A percentile compares a stretch with the other conserved stretches of the same genome.
These are phyloP conservation scores for Pseudophaeomoniella oleicola DNA, from an alignment of 2,329 filamentous ascomycete species.

Conservation along the genomic window DNA sequence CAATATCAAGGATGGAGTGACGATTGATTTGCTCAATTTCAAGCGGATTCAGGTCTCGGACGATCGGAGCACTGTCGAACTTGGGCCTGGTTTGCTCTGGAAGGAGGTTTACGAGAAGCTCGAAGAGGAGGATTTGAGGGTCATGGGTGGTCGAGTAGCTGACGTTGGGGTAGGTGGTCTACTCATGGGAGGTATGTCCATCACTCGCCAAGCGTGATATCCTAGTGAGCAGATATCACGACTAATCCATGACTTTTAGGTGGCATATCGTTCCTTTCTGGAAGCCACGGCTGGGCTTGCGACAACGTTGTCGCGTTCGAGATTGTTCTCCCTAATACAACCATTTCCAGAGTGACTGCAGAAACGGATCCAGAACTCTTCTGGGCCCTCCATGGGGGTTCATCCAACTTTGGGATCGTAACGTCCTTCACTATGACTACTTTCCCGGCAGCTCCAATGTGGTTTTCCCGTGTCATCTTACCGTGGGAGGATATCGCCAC, in stretches of 20 bases:
- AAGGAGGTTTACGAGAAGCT: conserved; percentile 16
- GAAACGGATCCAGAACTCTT: conserved; percentile 29
- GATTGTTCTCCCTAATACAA: conserved; percentile 37
- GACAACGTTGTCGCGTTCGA: conserved; percentile 36
- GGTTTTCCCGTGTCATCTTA: not conserved
- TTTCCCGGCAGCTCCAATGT: conserved; percentile 21
- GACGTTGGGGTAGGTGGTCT: conserved; percentile 22
- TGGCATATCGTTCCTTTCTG: conserved; percentile 35
- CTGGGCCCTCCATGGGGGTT: conserved; percentile 26
- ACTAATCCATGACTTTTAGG: conserved; percentile 10
- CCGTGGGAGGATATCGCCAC: not conserved
- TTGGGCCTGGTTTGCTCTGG: conserved; percentile 16
- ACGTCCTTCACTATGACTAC: conserved; percentile 26
- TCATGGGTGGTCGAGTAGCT: conserved; percentile 18
- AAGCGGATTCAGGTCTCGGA: conserved; percentile 11
- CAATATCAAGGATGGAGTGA: conserved; percentile 18
- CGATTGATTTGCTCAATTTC: conserved; percentile 14
- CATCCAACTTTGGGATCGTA: conserved; percentile 23
- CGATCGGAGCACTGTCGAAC: conserved; percentile 10
- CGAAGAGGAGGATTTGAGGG: conserved; percentile 12
- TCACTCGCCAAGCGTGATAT: too few relatives aligned
- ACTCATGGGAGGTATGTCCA: conserved; percentile 16
- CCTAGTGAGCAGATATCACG: too few relatives aligned
- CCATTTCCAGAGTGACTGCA: conserved; percentile 30
- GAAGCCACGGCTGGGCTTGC: conserved; percentile 32